Percentiles rank a stretch among this genome's conserved stretches.
phyloP scores from a whole-genome alignment of 176 grass and related monocot species.

The Aegilops tauschii region DNA sequence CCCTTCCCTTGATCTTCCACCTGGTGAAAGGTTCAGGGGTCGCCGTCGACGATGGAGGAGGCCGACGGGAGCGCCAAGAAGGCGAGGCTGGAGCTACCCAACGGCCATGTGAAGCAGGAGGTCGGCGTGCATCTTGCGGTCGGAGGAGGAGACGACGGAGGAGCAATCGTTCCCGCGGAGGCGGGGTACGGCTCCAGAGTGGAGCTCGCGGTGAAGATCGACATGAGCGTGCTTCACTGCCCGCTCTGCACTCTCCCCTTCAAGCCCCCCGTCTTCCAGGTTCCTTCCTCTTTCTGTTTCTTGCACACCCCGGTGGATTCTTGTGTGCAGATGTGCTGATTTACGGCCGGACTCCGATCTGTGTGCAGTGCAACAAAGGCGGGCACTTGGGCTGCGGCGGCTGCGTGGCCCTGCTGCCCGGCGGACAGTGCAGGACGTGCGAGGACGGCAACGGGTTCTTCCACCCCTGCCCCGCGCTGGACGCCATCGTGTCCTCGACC shows the following conservation, averaged over 20 bases:
- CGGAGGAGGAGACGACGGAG: not conserved
- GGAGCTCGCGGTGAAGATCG: slow-evolving; percentile 1
- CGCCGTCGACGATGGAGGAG: not conserved
- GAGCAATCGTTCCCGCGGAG: not conserved
- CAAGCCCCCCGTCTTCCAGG: slow-evolving; percentile 1
- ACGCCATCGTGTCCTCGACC: not conserved
- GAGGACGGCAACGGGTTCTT: not conserved
- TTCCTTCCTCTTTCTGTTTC: not conserved
- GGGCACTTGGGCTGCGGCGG: slow-evolving; percentile 2
- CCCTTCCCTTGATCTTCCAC: too few species aligned
- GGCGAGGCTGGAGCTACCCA: not conserved
- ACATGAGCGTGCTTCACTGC: not conserved
- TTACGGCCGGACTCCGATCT: not conserved
- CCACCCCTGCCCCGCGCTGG: slow-evolving; percentile 4
- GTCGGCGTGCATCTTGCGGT: not conserved
- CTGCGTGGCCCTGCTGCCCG: not conserved
- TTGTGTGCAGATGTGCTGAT: not conserved
- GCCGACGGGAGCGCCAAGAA: not conserved
- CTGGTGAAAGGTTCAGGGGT: not conserved
- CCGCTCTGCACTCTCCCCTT: not conserved
- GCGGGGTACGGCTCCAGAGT: not conserved
- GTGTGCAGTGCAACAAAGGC: not conserved
- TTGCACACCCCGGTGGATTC: not conserved
- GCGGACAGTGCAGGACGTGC: not conserved
- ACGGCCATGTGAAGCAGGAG: not conserved